These are phyloP conservation scores for Lepidium aucheri DNA, from an alignment of 345 rosid species.

Conservation along the genomic window DNA sequence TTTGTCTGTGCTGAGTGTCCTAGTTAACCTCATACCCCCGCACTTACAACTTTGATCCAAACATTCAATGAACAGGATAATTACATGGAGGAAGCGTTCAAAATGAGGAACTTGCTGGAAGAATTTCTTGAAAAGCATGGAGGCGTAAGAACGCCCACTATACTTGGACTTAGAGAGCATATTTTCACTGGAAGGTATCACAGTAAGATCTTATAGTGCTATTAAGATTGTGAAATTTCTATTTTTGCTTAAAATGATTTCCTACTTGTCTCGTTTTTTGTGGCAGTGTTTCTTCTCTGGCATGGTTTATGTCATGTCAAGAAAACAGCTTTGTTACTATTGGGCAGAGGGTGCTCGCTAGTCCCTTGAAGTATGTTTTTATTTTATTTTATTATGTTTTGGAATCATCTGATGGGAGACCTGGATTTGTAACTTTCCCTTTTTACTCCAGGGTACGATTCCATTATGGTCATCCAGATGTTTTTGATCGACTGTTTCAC, in stretches of 20 bases:
- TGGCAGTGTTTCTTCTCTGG: constrained; percentile 83
- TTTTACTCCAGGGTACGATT: constrained; percentile 60
- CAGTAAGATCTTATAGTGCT: not conserved
- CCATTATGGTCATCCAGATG: constrained; percentile 96
- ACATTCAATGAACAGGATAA: constrained; percentile 39
- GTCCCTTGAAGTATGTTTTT: constrained; percentile 50
- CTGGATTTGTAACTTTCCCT: not conserved
- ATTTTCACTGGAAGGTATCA: constrained; percentile 78
- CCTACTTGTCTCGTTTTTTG: constrained; percentile 14
- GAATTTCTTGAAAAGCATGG: constrained; percentile 61
- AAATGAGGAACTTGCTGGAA: constrained; percentile 76
- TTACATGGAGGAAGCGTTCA: constrained; percentile 80
- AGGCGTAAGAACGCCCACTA: constrained; percentile 63
- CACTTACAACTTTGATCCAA: not conserved
- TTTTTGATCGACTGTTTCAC: constrained; percentile 86
- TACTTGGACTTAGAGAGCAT: constrained; percentile 75
- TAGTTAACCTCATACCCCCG: not conserved
- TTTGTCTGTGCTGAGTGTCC: not conserved
- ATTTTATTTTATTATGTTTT: constrained; percentile 18
- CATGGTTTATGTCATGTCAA: constrained; percentile 88
- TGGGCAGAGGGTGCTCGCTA: constrained; percentile 72
- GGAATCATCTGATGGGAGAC: constrained; percentile 17
- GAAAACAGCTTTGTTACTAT: constrained; percentile 80
- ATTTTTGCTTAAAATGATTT: constrained; percentile 2
- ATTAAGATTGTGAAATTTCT: constrained; percentile 20